Conservation (phyloP, 495 filamentous ascomycete genomes). For the Thermochaetoides thermophila region DNA sequence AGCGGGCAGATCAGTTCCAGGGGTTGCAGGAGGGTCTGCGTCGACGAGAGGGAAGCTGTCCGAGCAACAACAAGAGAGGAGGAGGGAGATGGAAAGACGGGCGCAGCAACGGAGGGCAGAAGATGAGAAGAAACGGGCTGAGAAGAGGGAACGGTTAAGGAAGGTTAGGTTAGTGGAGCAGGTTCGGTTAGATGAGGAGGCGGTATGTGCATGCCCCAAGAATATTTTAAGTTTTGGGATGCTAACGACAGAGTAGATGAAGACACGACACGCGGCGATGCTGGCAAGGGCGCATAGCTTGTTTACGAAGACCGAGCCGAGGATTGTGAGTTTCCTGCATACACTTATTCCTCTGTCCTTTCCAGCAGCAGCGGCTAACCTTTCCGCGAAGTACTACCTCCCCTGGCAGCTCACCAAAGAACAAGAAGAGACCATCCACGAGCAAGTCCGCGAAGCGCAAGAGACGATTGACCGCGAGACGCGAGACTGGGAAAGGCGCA, state of each 20-base stretch:
- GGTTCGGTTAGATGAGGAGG: constrained; percentile 60
- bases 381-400: constrained; percentile 58
- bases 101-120: constrained; percentile 65
- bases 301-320: constrained; percentile 57
- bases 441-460: constrained; percentile 32
- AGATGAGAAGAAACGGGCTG: constrained; percentile 50
- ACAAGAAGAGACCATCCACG: constrained; percentile 31
- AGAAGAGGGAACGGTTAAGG: constrained; percentile 44
- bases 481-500: constrained; percentile 27
- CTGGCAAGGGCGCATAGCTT: constrained; percentile 60
- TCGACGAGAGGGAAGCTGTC: too few relatives aligned
- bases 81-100: constrained; percentile 79
- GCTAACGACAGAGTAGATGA: constrained; percentile 46
- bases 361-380: constrained; percentile 14
- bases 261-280: constrained; percentile 56
- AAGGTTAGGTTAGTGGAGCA: constrained; percentile 51
- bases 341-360: neutral
- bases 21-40: too few relatives aligned
- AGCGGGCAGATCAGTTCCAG: too few relatives aligned
- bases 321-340: constrained; percentile 52
- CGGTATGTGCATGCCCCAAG: constrained; percentile 37
- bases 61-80: constrained; percentile 49
- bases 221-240: constrained; percentile 8
- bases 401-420: constrained; percentile 61
- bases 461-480: constrained; percentile 29